Conservation (phyloP, 2,329 filamentous ascomycete genomes). For the Leptographium procerum region DNA sequence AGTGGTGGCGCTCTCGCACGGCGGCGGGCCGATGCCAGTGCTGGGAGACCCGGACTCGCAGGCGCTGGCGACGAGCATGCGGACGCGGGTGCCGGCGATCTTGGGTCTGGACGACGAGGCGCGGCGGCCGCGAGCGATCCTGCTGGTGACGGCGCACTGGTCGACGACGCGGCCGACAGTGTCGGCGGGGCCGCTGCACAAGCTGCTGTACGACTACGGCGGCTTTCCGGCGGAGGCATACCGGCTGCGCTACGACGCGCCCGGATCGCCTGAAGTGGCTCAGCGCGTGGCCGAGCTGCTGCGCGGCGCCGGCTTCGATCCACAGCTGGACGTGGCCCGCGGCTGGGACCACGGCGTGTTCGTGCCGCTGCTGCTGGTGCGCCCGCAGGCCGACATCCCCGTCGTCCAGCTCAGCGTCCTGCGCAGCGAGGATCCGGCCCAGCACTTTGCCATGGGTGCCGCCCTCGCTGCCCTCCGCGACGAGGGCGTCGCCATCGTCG, state of each 20-base stretch:
- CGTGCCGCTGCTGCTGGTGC: slow-evolving; percentile 42
- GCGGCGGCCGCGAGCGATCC: slow-evolving; percentile 29
- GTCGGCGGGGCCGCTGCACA: slow-evolving; percentile 34
- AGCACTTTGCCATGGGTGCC: slow-evolving; percentile 39
- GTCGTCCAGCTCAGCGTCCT: slow-evolving; percentile 48
- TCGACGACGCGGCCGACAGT: slow-evolving; percentile 36
- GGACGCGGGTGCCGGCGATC: slow-evolving; percentile 40
- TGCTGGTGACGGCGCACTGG: slow-evolving; percentile 50
- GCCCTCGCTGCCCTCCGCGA: slow-evolving; percentile 38
- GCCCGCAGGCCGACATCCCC: slow-evolving; percentile 39
- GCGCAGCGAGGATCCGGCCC: slow-evolving; percentile 33
- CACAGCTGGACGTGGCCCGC: slow-evolving; percentile 27
- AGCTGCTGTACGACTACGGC: slow-evolving; percentile 44
- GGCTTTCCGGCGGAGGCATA: slow-evolving; percentile 47
- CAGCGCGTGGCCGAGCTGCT: slow-evolving; percentile 34
- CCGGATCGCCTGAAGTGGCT: slow-evolving; percentile 42
- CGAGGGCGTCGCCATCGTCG: slow-evolving; percentile 44
- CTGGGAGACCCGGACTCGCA: slow-evolving; percentile 42
- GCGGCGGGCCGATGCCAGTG: slow-evolving; percentile 45
- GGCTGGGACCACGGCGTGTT: slow-evolving; percentile 53
- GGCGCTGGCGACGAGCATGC: slow-evolving; percentile 38
- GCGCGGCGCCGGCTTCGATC: slow-evolving; percentile 30
- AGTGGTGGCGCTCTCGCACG: slow-evolving; percentile 37
- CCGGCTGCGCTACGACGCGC: slow-evolving; percentile 42
- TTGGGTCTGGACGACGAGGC: slow-evolving; percentile 41